These are phyloP conservation scores for Clitocybe nebularis DNA, from an alignment of 1,284 basidiomycete species.

Conservation along the genomic window DNA sequence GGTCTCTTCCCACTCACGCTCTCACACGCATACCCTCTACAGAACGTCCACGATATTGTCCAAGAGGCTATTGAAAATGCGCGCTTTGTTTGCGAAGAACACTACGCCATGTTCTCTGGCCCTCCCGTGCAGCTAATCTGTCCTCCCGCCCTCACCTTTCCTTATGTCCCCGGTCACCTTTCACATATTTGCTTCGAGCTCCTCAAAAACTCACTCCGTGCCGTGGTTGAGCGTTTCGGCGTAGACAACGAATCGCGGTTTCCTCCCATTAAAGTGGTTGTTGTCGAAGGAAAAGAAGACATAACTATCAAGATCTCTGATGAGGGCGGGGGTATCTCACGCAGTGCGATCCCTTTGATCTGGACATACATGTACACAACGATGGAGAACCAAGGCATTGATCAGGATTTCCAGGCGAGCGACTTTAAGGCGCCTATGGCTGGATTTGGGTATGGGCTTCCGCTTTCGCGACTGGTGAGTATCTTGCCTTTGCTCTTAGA, in stretches of 20 bases:
- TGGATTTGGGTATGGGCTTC: conserved; percentile 93
- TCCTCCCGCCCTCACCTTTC: conserved; percentile 82
- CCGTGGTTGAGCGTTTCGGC: conserved; percentile 92
- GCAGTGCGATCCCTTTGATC: conserved; percentile 91
- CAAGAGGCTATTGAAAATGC: conserved; percentile 99
- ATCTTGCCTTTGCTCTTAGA: conserved; percentile 10
- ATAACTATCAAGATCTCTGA: conserved; percentile 95
- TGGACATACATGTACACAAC: conserved; percentile 99
- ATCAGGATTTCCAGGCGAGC: conserved; percentile 83
- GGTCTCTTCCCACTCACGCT: conserved; percentile 5
- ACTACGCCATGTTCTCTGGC: conserved; percentile 93
- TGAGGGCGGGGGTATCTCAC: conserved; percentile 94
- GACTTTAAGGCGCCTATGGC: conserved; percentile 99
- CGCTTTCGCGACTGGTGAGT: conserved; percentile 82
- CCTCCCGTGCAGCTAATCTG: conserved; percentile 98
- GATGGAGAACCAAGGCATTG: conserved; percentile 86
- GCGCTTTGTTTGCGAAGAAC: conserved; percentile 96
- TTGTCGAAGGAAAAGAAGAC: conserved; percentile 92
- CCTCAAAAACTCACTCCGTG: conserved; percentile 97
- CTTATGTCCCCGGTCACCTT: conserved; percentile 95
- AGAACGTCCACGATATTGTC: conserved; percentile 95
- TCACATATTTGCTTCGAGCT: conserved; percentile 98
- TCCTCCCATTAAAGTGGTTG: conserved; percentile 96
- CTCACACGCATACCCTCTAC: conserved; percentile 5
- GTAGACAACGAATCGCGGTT: conserved; percentile 77